phyloP scores from a whole-genome alignment of 148 eudicot genomes.

The Amaranthus cruentus region DNA sequence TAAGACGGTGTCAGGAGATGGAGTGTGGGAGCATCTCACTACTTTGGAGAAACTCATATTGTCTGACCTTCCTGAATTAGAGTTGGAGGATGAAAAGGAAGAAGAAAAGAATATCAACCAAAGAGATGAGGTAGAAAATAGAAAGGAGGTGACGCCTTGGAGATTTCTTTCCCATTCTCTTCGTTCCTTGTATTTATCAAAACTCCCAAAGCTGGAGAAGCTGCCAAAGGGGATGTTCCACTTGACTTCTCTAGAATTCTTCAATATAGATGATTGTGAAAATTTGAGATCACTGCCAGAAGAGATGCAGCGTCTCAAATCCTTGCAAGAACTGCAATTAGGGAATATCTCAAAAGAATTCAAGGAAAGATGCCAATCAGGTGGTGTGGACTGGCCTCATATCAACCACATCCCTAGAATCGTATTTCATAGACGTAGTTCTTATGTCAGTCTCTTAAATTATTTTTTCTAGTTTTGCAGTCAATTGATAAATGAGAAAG shows the following conservation, averaged over 20 bases:
- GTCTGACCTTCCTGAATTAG: accelerated
- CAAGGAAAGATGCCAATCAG: constrained; percentile 14
- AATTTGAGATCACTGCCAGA: constrained; percentile 14
- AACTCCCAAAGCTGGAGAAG: constrained; percentile 10
- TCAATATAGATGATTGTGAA: background rate
- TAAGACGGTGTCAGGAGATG: background rate
- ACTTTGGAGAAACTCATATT: background rate
- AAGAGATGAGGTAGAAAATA: too few relatives aligned
- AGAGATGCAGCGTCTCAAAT: constrained; percentile 10
- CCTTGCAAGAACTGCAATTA: background rate
- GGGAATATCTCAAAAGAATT: background rate
- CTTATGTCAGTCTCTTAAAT: background rate
- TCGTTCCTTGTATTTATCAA: background rate
- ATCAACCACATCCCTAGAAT: constrained; percentile 3
- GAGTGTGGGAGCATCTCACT: constrained; percentile 1
- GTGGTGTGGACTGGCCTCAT: constrained; percentile 14
- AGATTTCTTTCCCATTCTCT: background rate
- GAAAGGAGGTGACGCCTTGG: background rate
- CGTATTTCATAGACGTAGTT: background rate
- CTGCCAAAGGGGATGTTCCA: constrained; percentile 16
- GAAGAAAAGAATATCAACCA: background rate
- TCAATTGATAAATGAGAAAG: too few relatives aligned
- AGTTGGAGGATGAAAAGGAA: background rate
- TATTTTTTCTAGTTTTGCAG: too few relatives aligned
- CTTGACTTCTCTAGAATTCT: constrained; percentile 13